Evolutionary conservation across 2,329 filamentous ascomycete genomes (phyloP).

Genomic region (Teratosphaeria pseudoeucalypti): DNA sequence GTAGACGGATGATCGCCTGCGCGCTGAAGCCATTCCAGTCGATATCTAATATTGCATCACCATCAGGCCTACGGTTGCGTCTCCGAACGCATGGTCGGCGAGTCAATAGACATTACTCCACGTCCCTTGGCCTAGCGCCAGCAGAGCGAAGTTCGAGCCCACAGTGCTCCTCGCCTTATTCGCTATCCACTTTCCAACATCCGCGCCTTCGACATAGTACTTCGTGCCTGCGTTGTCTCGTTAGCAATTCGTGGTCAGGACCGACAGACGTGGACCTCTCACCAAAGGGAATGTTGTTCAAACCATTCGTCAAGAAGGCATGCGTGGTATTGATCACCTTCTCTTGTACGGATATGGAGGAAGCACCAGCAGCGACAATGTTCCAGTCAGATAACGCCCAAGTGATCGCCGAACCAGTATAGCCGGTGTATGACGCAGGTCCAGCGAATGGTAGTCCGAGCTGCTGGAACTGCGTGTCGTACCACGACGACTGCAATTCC

Average conservation of each 20-base stretch:
- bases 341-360: conserved; percentile 8
- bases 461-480: conserved; percentile 10
- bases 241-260: not conserved
- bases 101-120: conserved; percentile 6
- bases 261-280: not conserved
- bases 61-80: not conserved
- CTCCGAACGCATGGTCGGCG: not conserved
- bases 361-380: conserved; percentile 14
- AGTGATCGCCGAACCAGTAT: conserved; percentile 8
- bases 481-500: conserved; percentile 15
- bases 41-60: not conserved
- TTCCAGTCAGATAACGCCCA: conserved; percentile 20
- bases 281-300: conserved; percentile 18
- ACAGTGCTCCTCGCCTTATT: conserved; percentile 17
- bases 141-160: conserved; percentile 15
- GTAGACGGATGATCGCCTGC: not conserved
- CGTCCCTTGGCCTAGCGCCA: conserved; percentile 13
- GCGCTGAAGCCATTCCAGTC: not conserved
- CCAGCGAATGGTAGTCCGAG: conserved; percentile 15
- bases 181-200: conserved; percentile 13
- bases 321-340: conserved; percentile 15
- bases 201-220: conserved; percentile 12
- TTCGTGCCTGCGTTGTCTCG: conserved; percentile 8
- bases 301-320: conserved; percentile 14
- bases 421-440: conserved; percentile 7